Evolutionary conservation across 2,329 filamentous ascomycete species (phyloP).

Genomic region (Catunica adiposa): DNA sequence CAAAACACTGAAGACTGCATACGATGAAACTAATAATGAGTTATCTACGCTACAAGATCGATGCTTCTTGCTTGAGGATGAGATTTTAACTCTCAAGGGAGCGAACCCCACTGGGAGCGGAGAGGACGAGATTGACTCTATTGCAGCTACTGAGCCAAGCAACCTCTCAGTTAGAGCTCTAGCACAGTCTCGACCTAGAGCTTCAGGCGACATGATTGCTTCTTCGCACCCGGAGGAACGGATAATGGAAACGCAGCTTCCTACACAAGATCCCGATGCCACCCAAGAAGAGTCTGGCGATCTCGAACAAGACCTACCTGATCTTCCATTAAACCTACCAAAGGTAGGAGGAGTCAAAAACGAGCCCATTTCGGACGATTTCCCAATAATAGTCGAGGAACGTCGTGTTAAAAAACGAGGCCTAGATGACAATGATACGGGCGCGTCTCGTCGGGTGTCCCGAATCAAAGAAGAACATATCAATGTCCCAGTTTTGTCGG

Average conservation of each 20-base stretch:
- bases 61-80: too few relatives aligned
- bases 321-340: neutral
- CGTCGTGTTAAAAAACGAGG: slow-evolving; percentile 9
- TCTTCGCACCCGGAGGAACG: slow-evolving; percentile 8
- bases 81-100: too few relatives aligned
- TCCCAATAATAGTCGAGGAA: slow-evolving; percentile 4
- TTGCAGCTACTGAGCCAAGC: slow-evolving; percentile 3
- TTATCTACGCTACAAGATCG: too few relatives aligned
- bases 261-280: neutral
- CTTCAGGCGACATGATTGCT: slow-evolving; percentile 8
- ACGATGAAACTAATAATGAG: too few relatives aligned
- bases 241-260: slow-evolving; percentile 11
- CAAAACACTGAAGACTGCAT: too few relatives aligned
- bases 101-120: too few relatives aligned
- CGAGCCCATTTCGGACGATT: slow-evolving; percentile 23
- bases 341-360: slow-evolving; percentile 32
- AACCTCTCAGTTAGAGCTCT: too few relatives aligned
- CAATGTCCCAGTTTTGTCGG: neutral
- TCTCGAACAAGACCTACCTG: slow-evolving; percentile 1
- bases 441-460: neutral
- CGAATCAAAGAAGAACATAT: slow-evolving; percentile 11
- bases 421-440: neutral
- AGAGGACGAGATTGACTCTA: too few relatives aligned
- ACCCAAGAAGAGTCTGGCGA: slow-evolving; percentile 4
- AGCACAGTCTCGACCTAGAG: too few relatives aligned